Base-by-base conservation (phyloP, 306 rosid genomes). In the Cucumis hystrix region DNA sequence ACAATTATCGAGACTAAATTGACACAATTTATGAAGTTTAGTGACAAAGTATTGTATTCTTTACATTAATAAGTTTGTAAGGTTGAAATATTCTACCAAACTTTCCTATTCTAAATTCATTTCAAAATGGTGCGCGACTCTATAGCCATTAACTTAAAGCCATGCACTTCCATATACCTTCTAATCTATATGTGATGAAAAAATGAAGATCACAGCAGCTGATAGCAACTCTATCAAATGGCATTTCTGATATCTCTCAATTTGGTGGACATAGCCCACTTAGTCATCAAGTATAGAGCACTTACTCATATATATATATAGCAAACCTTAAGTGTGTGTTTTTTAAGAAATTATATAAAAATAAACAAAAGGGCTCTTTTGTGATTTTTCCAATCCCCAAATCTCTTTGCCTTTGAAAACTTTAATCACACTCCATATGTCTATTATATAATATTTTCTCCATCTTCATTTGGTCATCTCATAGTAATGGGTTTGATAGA, bases 311-410 rank as follows among this genome's bases (percentile, higher is more conserved):
- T 4, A 23, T 4, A 23, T 23, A 33, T 33, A 33, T 15, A 43
- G 75, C 75, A 70, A 70, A 65, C 72, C 76, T 71, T 71, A 28
- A 71, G 25, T 71, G 76, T 25, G 60, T 71, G 33, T 47, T 65
- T 25, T 65, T 21, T 10, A 21, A 59, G 7, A 59, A 59, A 59
- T 21, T 21, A 59, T 2, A 4, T 7, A 33, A 52, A 52, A 17
- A 33, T 33, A 33, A 33, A 16, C 0, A 51, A 52, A 52, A 52
- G 17, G 45, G 20, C 13, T 63, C 13, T 63, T 63, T 23, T 61
- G 16, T 61, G 33, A 3, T 70, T 47, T 49, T 72, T 72, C 61
- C 43, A 71, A 47, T 71, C 39, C 25, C 25, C 37, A 71, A 71
- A 49, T 71, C 43, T 54, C 39, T 25, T 8, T 49, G 43, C 43